Conservation (phyloP, 2,329 filamentous ascomycete species). For the Tolypocladium guangdongense region DNA sequence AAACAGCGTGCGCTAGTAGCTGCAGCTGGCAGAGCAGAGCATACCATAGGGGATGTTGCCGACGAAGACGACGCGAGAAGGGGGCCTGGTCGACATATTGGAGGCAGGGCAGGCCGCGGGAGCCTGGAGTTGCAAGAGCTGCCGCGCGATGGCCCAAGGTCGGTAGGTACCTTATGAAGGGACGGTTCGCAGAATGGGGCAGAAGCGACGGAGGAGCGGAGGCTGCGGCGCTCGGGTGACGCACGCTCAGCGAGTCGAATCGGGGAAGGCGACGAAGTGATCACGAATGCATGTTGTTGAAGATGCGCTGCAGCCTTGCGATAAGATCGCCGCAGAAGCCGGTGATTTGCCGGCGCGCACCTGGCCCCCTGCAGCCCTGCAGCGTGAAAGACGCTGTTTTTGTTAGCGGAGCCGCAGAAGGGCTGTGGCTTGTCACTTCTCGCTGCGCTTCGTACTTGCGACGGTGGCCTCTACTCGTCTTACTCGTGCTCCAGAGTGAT, state of each 20-base stretch:
- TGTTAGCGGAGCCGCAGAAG: background rate
- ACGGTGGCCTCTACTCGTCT: slow-evolving; percentile 21
- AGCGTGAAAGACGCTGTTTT: background rate
- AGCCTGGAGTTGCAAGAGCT: background rate
- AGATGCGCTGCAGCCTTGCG: background rate
- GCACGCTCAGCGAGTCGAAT: background rate
- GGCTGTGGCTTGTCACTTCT: background rate
- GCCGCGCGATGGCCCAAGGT: background rate
- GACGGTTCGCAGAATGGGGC: background rate
- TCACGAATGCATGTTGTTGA: background rate
- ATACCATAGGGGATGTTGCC: slow-evolving; percentile 77
- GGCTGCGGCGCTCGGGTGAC: background rate
- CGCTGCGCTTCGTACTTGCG: too few species aligned
- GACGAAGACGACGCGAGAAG: slow-evolving; percentile 71
- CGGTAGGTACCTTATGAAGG: background rate
- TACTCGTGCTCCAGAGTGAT: background rate
- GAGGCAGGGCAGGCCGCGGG: background rate
- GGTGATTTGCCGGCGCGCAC: background rate
- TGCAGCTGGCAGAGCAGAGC: slow-evolving; percentile 5
- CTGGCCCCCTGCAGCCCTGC: background rate
- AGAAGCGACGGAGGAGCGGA: background rate
- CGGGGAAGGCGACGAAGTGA: background rate
- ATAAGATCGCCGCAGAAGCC: background rate
- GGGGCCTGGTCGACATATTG: slow-evolving; percentile 60
- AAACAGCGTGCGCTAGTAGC: background rate